Evolutionary conservation across 108 stramenopile species (phyloP).

Genomic region (Nannochloropsis oceanica): DNA sequence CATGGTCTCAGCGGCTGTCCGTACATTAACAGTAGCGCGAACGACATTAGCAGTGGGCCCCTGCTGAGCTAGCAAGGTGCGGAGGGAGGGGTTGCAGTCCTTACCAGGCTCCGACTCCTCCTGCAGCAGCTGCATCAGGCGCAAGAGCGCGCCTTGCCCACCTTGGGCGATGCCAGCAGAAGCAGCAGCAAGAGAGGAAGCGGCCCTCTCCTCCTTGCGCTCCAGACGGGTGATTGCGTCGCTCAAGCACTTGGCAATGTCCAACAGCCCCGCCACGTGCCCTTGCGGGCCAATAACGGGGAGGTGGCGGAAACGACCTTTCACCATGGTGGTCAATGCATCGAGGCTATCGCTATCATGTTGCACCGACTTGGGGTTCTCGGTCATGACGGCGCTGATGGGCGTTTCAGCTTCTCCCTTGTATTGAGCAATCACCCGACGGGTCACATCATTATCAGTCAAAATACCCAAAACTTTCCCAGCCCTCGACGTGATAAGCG

Average conservation of each 20-base stretch:
- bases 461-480: slow-evolving; percentile 50
- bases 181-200: neutral
- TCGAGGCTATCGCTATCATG: slow-evolving; percentile 41
- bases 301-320: slow-evolving; percentile 75
- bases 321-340: slow-evolving; percentile 74
- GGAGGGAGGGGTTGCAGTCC: slow-evolving; percentile 14
- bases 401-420: slow-evolving; percentile 49
- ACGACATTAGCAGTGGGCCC: slow-evolving; percentile 41
- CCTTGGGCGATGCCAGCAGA: neutral
- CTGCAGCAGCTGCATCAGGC: slow-evolving; percentile 14
- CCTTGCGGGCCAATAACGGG: slow-evolving; percentile 69
- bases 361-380: slow-evolving; percentile 66
- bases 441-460: slow-evolving; percentile 84
- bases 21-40: slow-evolving; percentile 44
- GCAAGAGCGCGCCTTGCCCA: neutral
- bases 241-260: slow-evolving; percentile 86
- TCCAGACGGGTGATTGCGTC: slow-evolving; percentile 80
- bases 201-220: slow-evolving; percentile 43
- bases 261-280: slow-evolving; percentile 64
- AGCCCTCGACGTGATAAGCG: neutral
- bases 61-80: neutral
- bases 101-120: slow-evolving; percentile 20
- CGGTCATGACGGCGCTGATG: slow-evolving; percentile 66
- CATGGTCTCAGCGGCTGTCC: slow-evolving; percentile 60
- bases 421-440: slow-evolving; percentile 62